Conservation (phyloP, 805 yeast species). For the Wickerhamiella domercqiae region DNA sequence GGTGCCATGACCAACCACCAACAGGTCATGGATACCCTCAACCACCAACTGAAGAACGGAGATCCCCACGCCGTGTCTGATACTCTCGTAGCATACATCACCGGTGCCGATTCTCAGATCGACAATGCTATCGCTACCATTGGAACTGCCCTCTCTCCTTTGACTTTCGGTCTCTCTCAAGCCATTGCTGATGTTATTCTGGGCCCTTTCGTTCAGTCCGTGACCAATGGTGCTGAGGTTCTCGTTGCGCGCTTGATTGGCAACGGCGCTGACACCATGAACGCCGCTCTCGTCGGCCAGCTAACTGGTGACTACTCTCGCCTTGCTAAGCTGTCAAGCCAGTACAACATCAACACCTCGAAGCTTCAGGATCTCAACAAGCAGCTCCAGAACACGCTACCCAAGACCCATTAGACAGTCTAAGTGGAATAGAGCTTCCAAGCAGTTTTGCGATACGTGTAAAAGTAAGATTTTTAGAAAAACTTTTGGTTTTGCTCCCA, state of each 20-base stretch:
- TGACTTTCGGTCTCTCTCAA: constrained; percentile 13
- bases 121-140: constrained; percentile 19
- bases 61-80: constrained; percentile 18
- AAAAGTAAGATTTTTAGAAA: too few relatives aligned
- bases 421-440: too few relatives aligned
- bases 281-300: constrained; percentile 10
- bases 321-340: constrained; percentile 9
- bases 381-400: constrained; percentile 9
- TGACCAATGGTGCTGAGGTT: constrained; percentile 22
- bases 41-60: constrained; percentile 8
- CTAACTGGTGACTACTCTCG: constrained; percentile 15
- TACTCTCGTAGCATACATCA: constrained; percentile 15
- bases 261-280: constrained; percentile 15
- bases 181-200: constrained; percentile 12
- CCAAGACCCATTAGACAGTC: too few relatives aligned
- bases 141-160: constrained; percentile 9
- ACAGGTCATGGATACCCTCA: constrained; percentile 15
- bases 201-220: constrained; percentile 23
- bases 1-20: constrained; percentile 13
- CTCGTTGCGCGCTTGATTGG: constrained; percentile 16
- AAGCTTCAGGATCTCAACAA: constrained; percentile 11
- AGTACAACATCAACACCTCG: constrained; percentile 12
- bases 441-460: too few relatives aligned
- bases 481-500: too few relatives aligned
- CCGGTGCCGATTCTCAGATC: constrained; percentile 24